Evolutionary conservation across 2,329 filamentous ascomycete species (phyloP).

Genomic region (Microsporum canis): DNA sequence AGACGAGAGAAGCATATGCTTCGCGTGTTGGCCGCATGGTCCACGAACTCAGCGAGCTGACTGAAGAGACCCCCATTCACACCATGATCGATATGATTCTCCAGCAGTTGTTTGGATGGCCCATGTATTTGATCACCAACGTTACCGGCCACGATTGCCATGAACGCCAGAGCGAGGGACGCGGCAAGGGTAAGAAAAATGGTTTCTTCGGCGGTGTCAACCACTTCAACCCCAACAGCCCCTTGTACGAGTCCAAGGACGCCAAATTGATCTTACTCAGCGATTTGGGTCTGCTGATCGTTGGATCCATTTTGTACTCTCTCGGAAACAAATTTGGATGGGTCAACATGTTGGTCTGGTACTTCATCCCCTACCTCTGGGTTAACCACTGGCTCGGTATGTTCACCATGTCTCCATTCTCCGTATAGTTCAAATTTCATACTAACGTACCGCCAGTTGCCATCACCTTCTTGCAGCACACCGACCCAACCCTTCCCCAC

Average conservation of each 20-base stretch:
- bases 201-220: constrained; percentile 72
- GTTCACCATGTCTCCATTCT: constrained; percentile 27
- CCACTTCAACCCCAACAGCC: constrained; percentile 83
- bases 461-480: constrained; percentile 96
- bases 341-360: constrained; percentile 85
- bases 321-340: constrained; percentile 71
- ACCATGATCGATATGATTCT: constrained; percentile 62
- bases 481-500: constrained; percentile 85
- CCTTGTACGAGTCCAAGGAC: constrained; percentile 84
- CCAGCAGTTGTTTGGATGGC: constrained; percentile 91
- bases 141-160: constrained; percentile 96
- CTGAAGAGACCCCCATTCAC: constrained; percentile 85
- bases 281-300: constrained; percentile 66
- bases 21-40: constrained; percentile 58
- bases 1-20: constrained; percentile 73
- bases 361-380: constrained; percentile 89
- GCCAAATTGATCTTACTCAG: constrained; percentile 76
- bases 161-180: constrained; percentile 79
- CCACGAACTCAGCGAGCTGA: constrained; percentile 77
- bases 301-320: constrained; percentile 49
- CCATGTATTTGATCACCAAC: constrained; percentile 79
- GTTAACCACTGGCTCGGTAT: constrained; percentile 98
- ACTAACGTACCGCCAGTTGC: constrained; percentile 52
- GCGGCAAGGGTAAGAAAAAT: constrained; percentile 84
- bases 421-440: neutral